Evolutionary conservation across 2,329 filamentous ascomycete species (phyloP).

Genomic region (Fusarium albosuccineum): DNA sequence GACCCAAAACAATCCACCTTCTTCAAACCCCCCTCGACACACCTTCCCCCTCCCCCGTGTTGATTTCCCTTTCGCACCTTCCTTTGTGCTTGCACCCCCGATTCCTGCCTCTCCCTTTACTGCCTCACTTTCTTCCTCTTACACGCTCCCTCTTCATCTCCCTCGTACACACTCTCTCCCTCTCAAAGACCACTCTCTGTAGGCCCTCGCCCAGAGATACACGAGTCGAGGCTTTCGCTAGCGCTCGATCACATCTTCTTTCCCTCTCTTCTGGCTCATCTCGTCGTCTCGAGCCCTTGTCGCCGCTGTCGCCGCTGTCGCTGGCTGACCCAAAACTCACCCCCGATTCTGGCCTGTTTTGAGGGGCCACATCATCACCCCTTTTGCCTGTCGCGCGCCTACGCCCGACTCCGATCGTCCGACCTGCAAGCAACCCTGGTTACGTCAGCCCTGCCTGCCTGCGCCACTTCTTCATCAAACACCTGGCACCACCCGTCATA

Average conservation of each 20-base stretch:
- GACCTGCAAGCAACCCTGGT: constrained; percentile 43
- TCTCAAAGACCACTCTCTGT: constrained; percentile 39
- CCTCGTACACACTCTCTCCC: constrained; percentile 44
- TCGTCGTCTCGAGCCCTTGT: constrained; percentile 39
- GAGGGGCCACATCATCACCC: constrained; percentile 53
- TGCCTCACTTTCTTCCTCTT: constrained; percentile 45
- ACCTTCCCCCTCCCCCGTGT: constrained; percentile 38
- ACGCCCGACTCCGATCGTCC: constrained; percentile 46
- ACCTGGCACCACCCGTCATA: constrained; percentile 15
- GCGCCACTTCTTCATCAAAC: constrained; percentile 31
- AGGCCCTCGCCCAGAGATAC: constrained; percentile 36
- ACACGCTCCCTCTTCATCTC: constrained; percentile 45
- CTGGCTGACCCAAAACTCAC: constrained; percentile 41
- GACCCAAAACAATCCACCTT: constrained; percentile 48
- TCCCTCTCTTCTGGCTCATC: constrained; percentile 38
- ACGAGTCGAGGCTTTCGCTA: constrained; percentile 62
- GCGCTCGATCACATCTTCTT: constrained; percentile 57
- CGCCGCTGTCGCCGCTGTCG: constrained; percentile 39
- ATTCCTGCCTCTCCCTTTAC: constrained; percentile 46
- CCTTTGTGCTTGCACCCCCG: constrained; percentile 43
- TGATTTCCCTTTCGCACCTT: constrained; percentile 45
- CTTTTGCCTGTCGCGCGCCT: constrained; percentile 36
- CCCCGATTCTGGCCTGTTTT: constrained; percentile 45
- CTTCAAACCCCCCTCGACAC: constrained; percentile 36
- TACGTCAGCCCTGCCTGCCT: constrained; percentile 53